phyloP scores from a whole-genome alignment of 345 rosid species.

The Triadica sebifera region DNA sequence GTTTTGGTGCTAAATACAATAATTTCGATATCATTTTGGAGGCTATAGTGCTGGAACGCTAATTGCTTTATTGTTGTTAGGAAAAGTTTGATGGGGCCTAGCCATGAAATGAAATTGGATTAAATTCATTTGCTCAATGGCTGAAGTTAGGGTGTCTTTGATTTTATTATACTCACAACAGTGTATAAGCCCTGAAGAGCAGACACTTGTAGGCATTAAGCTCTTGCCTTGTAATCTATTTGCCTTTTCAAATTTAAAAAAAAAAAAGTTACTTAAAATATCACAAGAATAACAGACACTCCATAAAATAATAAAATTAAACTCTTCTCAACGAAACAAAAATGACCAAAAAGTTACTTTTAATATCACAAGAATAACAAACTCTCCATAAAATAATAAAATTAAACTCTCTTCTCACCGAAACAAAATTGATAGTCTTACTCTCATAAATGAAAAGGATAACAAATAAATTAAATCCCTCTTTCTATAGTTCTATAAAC shows the following conservation, averaged over 20 bases:
- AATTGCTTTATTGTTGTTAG: constrained; percentile 5
- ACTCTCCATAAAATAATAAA: too few species aligned
- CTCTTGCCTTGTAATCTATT: constrained; percentile 41
- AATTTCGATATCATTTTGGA: constrained; percentile 10
- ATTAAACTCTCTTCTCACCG: too few species aligned
- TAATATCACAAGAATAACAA: too few species aligned
- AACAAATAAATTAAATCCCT: too few species aligned
- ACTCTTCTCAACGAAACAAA: too few species aligned
- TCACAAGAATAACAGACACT: too few species aligned
- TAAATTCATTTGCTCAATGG: constrained; percentile 26
- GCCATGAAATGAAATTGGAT: constrained; percentile 45
- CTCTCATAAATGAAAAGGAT: too few species aligned
- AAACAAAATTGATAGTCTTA: too few species aligned
- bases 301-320: too few species aligned
- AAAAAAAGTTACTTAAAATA: too few species aligned
- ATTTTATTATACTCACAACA: constrained; percentile 41
- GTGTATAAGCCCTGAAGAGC: constrained; percentile 33
- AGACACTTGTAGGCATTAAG: constrained; percentile 36
- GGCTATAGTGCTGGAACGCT: constrained; percentile 29
- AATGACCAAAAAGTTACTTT: too few species aligned
- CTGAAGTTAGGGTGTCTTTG: constrained; percentile 23
- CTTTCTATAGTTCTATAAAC: too few species aligned
- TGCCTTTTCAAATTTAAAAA: constrained; percentile 43
- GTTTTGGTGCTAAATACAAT: not conserved
- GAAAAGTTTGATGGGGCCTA: constrained; percentile 35